Conservation (phyloP, 2,329 filamentous ascomycete genomes). For the Exophiala dermatitidis region DNA sequence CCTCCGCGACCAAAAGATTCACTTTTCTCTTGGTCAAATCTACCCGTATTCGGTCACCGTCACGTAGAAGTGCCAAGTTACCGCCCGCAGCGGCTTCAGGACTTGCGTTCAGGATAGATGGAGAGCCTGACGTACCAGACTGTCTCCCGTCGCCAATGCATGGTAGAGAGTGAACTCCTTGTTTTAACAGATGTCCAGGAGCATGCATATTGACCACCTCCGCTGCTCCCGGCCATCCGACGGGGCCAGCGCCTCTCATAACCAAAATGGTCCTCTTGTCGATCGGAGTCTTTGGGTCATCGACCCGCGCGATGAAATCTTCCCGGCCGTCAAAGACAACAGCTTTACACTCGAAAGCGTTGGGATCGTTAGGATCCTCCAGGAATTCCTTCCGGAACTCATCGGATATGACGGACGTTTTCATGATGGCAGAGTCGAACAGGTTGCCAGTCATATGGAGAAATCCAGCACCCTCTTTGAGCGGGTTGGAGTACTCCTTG, state of each 20-base stretch:
- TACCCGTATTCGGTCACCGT: slow-evolving; percentile 46
- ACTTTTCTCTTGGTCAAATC: slow-evolving; percentile 46
- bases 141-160: slow-evolving; percentile 51
- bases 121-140: slow-evolving; percentile 49
- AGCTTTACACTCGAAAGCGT: slow-evolving; percentile 44
- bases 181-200: slow-evolving; percentile 39
- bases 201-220: slow-evolving; percentile 50
- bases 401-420: slow-evolving; percentile 45
- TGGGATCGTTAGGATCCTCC: slow-evolving; percentile 40
- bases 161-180: slow-evolving; percentile 43
- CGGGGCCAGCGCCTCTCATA: slow-evolving; percentile 45
- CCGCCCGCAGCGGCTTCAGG: slow-evolving; percentile 51
- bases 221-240: slow-evolving; percentile 46
- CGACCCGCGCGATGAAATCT: slow-evolving; percentile 42
- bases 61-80: slow-evolving; percentile 45
- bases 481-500: slow-evolving; percentile 39
- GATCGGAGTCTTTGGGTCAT: slow-evolving; percentile 35
- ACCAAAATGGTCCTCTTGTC: slow-evolving; percentile 42
- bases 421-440: slow-evolving; percentile 49
- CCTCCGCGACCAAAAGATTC: slow-evolving; percentile 40
- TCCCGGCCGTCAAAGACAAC: slow-evolving; percentile 48
- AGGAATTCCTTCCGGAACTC: slow-evolving; percentile 43
- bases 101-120: slow-evolving; percentile 50
- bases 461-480: slow-evolving; percentile 48
- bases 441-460: slow-evolving; percentile 43